phyloP scores from a whole-genome alignment of 805 yeast species.

The Yueomyces sinensis region DNA sequence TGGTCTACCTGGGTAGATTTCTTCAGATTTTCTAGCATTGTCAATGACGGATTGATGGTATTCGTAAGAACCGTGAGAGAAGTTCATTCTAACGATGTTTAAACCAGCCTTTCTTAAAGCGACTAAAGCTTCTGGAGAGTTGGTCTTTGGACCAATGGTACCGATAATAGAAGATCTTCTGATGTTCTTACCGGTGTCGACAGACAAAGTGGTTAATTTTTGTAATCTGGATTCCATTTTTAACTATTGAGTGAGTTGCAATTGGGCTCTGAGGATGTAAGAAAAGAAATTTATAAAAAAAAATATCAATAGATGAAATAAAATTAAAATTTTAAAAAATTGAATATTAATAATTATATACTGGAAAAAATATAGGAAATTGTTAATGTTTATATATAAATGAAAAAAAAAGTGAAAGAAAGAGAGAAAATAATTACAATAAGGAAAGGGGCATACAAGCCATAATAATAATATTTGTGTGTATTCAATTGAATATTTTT shows the following conservation, averaged over 20 bases:
- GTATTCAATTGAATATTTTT: too few species aligned
- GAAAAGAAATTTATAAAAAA: neutral
- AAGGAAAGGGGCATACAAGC: too few species aligned
- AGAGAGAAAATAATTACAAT: too few species aligned
- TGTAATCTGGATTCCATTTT: slow-evolving; percentile 37
- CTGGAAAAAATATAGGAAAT: too few species aligned
- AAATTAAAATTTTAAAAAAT: neutral
- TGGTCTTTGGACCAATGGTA: slow-evolving; percentile 98
- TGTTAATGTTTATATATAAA: too few species aligned
- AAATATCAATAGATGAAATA: too few species aligned
- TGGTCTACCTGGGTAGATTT: slow-evolving; percentile 86
- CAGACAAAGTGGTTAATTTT: slow-evolving; percentile 76
- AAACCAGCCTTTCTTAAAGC: slow-evolving; percentile 92
- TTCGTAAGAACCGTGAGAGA: slow-evolving; percentile 95
- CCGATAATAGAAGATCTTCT: slow-evolving; percentile 97
- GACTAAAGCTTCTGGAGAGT: slow-evolving; percentile 71
- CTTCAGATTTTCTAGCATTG: slow-evolving; percentile 91
- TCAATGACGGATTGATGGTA: slow-evolving; percentile 96
- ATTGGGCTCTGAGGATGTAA: neutral
- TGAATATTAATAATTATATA: too few species aligned
- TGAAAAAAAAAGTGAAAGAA: too few species aligned
- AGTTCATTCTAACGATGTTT: slow-evolving; percentile 97
- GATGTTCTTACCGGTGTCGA: slow-evolving; percentile 62
- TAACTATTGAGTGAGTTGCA: slow-evolving; percentile 1
- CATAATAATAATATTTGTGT: too few species aligned